phyloP scores from a whole-genome alignment of 2,329 filamentous ascomycete species.

The Coleophoma crateriformis region DNA sequence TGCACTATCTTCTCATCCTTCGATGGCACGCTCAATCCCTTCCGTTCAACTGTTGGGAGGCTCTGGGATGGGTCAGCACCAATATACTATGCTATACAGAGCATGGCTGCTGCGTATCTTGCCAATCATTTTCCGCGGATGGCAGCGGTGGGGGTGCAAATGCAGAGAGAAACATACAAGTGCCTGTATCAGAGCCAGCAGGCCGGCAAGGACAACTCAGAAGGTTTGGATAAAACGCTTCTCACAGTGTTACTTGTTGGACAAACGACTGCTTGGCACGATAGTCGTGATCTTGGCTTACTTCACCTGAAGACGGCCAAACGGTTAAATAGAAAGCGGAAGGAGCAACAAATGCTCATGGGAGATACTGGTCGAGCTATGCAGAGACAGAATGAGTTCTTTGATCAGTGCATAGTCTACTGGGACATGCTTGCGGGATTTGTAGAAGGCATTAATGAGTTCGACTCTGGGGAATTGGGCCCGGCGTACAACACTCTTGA shows the following conservation, averaged over 20 bases:
- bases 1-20: conserved; percentile 59
- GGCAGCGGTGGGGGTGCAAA: conserved; percentile 40
- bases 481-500: not conserved
- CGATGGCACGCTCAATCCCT: conserved; percentile 56
- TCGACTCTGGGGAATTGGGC: conserved; percentile 9
- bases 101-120: conserved; percentile 57
- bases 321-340: conserved; percentile 15
- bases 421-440: conserved; percentile 25
- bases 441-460: conserved; percentile 20
- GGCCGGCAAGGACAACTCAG: conserved; percentile 39
- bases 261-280: conserved; percentile 55
- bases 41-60: conserved; percentile 50
- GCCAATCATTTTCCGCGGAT: conserved; percentile 51
- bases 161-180: conserved; percentile 33
- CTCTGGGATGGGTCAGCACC: conserved; percentile 53
- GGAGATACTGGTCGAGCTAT: conserved; percentile 5
- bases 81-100: conserved; percentile 56
- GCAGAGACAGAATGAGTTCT: conserved; percentile 22
- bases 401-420: conserved; percentile 25
- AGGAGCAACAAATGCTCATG: conserved; percentile 11
- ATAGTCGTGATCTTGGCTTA: conserved; percentile 45
- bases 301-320: conserved; percentile 23
- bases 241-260: conserved; percentile 54
- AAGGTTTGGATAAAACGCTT: conserved; percentile 46
- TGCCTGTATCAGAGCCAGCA: conserved; percentile 38